Conservation (phyloP, 192 early-diverging fungal species). For the Coemansia sp. region DNA sequence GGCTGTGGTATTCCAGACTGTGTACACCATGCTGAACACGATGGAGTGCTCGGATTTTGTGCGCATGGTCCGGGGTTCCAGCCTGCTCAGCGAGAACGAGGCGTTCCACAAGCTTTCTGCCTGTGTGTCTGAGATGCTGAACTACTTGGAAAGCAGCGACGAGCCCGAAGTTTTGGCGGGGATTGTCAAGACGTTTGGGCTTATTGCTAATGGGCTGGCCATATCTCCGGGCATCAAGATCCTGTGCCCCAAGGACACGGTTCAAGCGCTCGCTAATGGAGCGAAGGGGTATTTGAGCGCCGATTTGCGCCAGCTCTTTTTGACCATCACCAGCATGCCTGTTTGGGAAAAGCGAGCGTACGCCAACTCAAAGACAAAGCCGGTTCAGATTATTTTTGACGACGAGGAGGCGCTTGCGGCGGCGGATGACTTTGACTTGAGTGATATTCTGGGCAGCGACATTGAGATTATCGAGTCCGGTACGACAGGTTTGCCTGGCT, state of each 20-base stretch:
- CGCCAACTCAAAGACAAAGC: conserved; percentile 16
- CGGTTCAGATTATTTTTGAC: conserved; percentile 38
- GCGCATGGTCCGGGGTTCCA: conserved; percentile 21
- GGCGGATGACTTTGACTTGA: conserved; percentile 21
- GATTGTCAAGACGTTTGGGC: conserved; percentile 31
- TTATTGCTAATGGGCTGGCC: conserved; percentile 33
- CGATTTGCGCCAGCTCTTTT: conserved; percentile 14
- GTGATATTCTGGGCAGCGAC: conserved; percentile 14
- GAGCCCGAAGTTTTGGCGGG: conserved; percentile 10
- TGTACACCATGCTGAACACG: conserved; percentile 45
- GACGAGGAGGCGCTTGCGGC: conserved; percentile 33
- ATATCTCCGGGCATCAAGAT: conserved; percentile 31
- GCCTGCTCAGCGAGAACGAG: conserved; percentile 27
- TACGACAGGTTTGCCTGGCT: neutral
- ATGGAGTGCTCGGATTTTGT: conserved; percentile 37
- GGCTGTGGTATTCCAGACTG: conserved; percentile 23
- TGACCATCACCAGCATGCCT: conserved; percentile 5
- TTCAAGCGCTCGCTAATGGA: conserved; percentile 17
- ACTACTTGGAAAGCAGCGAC: conserved; percentile 23
- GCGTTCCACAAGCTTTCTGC: conserved; percentile 33
- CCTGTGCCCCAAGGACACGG: conserved; percentile 28
- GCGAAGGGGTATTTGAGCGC: conserved; percentile 2
- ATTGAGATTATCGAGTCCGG: neutral
- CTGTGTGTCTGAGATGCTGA: conserved; percentile 42
- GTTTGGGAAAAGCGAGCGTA: conserved; percentile 24